Base-by-base conservation (phyloP, 768 basidiomycete genomes). In the Leucocoprinus birnbaumii region DNA sequence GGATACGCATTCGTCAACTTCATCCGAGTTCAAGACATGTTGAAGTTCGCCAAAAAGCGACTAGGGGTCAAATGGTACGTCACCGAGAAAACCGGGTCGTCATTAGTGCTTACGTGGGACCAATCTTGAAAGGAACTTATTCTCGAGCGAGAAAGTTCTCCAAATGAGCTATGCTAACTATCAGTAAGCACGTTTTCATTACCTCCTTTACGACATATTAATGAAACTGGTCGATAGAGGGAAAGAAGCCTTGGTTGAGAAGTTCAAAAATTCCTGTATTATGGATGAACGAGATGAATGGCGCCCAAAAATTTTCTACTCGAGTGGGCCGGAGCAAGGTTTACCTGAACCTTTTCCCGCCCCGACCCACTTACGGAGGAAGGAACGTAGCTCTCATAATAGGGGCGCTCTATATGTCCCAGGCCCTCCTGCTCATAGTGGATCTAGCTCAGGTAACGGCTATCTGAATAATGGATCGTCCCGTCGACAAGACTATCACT, bases 121-220 rank as follows among this genome's bases (percentile, higher is more conserved):
- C 51, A 40, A 21, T 58, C 49, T 18, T 21, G 40, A 14, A 66
- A 92, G 90, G 91, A 94, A 95, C 65, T 85, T 91, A 85, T 94
- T 91, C 66, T 89, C 89, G 8, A 92, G 90, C 58, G 90, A 94
- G 69, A 95, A 95, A 64, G 85, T 93, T 8, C 70, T 94, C 50
- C 88, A 94, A 63, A 91, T 94, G 87, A 89, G 87, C 61, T 95
- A 94, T 65, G 94, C 93, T 2, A 94, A 91, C 61, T 93, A 91
- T 64, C 92, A 94, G 91, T 92, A 58, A 51, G 89, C 24, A 5
- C 31, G 31, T 10, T 14, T 7, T 21, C n/a, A 18, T 19, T 11
- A 3, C 35, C 2, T n/a, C 47, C 13, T 6, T 34, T 13, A 13
- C 8, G 9, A 5, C 16, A 13, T 34, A 18, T 34, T n/a, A 5